These are phyloP conservation scores for Brettanomyces naardenensis DNA, from an alignment of 805 yeast genomes.

Conservation along the genomic window DNA sequence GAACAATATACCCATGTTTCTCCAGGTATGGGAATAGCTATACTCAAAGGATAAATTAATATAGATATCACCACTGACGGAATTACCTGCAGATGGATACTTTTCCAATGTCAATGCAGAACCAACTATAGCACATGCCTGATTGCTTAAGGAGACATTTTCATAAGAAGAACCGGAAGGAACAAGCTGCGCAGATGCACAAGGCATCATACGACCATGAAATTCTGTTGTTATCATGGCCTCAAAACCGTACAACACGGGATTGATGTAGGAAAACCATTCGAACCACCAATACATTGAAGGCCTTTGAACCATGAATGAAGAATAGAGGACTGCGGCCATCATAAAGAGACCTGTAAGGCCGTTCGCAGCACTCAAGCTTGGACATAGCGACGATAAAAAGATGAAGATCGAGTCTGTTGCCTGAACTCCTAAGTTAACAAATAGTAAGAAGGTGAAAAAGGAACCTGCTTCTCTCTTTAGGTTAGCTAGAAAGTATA, in stretches of 20 bases:
- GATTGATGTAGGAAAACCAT: constrained; percentile 45
- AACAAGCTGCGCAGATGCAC: constrained; percentile 33
- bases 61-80: constrained; percentile 47
- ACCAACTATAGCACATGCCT: constrained; percentile 48
- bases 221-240: constrained; percentile 51
- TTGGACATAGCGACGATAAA: constrained; percentile 42
- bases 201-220: constrained; percentile 42
- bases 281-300: constrained; percentile 58
- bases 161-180: constrained; percentile 54
- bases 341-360: constrained; percentile 49
- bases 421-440: constrained; percentile 30
- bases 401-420: constrained; percentile 47
- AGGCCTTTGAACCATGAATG: constrained; percentile 52
- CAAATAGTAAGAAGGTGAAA: constrained; percentile 40
- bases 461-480: constrained; percentile 47
- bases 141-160: constrained; percentile 27
- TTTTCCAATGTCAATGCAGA: constrained; percentile 24
- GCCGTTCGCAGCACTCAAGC: constrained; percentile 51
- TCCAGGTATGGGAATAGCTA: constrained; percentile 59
- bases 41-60: constrained; percentile 39
- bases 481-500: constrained; percentile 48
- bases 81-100: constrained; percentile 17
- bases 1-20: constrained; percentile 57
- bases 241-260: constrained; percentile 43
- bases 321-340: constrained; percentile 50